These are phyloP conservation scores for Pythium guiyangense DNA, from an alignment of 352 stramenopile genomes.

Conservation along the genomic window DNA sequence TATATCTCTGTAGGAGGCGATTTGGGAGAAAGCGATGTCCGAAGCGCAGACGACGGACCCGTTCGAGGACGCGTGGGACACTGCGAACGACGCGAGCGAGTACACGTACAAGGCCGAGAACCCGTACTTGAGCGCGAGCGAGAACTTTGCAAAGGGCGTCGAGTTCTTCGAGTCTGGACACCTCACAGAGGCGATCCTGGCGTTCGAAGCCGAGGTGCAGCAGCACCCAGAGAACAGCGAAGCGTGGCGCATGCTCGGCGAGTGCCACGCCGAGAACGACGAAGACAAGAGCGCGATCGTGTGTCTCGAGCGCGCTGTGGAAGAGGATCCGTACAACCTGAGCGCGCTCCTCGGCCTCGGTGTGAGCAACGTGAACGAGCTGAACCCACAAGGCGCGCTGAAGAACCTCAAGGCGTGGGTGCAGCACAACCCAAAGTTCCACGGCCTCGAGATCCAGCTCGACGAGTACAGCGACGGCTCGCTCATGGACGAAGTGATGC, in stretches of 20 bases:
- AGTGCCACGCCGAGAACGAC: conserved; percentile 96
- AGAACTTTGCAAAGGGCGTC: conserved; percentile 73
- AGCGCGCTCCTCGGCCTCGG: conserved; percentile 91
- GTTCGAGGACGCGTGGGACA: conserved; percentile 78
- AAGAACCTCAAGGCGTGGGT: conserved; percentile 95
- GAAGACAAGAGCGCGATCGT: conserved; percentile 94
- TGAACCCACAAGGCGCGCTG: conserved; percentile 91
- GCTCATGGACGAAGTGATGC: conserved; percentile 93
- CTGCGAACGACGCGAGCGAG: conserved; percentile 32
- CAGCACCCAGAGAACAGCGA: conserved; percentile 92
- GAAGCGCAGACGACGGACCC: conserved; percentile 63
- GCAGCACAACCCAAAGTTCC: conserved; percentile 96
- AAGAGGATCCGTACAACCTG: conserved; percentile 94
- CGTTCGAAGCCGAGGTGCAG: conserved; percentile 94
- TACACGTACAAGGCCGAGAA: conserved; percentile 82
- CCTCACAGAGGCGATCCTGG: conserved; percentile 90
- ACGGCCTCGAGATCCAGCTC: conserved; percentile 86
- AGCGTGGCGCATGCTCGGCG: conserved; percentile 92
- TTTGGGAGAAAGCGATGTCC: conserved; percentile 78
- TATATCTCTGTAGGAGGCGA: conserved; percentile 33
- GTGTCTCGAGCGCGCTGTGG: conserved; percentile 91
- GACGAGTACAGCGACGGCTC: conserved; percentile 89
- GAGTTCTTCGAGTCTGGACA: conserved; percentile 89
- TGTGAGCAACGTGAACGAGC: conserved; percentile 97
- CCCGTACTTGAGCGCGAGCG: conserved; percentile 49